Conservation (phyloP, 495 filamentous ascomycete genomes). For the Cercophora newfieldiana region DNA sequence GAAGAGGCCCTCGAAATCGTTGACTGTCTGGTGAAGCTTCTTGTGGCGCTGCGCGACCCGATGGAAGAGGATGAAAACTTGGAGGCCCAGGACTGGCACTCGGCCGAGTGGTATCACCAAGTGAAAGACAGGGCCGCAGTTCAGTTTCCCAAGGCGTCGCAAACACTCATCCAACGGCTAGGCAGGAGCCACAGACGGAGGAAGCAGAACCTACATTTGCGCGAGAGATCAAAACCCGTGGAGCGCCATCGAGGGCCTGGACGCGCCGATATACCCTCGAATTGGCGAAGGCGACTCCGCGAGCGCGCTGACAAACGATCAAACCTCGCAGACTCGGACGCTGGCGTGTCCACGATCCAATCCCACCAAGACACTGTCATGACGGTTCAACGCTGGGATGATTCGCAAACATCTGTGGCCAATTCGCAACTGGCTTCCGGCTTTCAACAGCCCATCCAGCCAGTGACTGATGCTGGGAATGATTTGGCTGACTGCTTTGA, state of each 20-base stretch:
- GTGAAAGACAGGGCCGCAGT: background rate
- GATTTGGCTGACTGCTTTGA: slow-evolving; percentile 4
- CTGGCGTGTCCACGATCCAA: background rate
- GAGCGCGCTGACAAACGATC: background rate
- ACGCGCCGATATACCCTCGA: background rate
- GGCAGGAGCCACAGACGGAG: background rate
- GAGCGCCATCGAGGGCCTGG: background rate
- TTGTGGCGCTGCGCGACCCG: slow-evolving; percentile 15
- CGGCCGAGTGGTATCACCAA: slow-evolving; percentile 5
- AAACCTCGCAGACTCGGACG: background rate
- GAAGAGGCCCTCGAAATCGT: slow-evolving; percentile 20
- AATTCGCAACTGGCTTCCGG: slow-evolving; percentile 9
- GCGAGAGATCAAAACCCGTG: slow-evolving; percentile 4
- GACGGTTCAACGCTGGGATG: background rate
- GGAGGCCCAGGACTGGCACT: background rate
- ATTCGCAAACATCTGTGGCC: slow-evolving; percentile 5
- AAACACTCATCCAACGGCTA: background rate
- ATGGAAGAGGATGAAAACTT: background rate
- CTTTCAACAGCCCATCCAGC: background rate
- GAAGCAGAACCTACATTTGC: background rate
- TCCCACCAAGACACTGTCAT: background rate
- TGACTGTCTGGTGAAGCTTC: slow-evolving; percentile 15
- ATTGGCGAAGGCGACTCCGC: background rate
- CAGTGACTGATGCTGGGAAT: background rate
- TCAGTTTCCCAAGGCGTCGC: slow-evolving; percentile 8